Base-by-base conservation (phyloP, 805 yeast genomes). In the Peterozyma xylosa region DNA sequence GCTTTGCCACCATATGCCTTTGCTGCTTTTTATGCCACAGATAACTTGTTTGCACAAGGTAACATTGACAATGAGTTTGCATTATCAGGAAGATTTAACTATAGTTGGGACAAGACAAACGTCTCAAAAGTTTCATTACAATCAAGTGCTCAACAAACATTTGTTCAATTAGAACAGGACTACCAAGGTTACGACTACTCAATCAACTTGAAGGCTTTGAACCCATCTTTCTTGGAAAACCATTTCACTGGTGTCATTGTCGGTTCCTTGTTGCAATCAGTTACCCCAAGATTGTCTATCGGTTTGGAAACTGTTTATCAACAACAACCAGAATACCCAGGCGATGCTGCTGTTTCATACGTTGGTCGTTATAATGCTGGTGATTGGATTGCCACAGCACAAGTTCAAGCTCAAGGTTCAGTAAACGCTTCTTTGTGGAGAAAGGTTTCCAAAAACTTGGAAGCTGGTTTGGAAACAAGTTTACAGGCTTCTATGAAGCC, bases 101-200 rank as follows among this genome's bases (percentile, higher is more conserved):
- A 86, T 67, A 88, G 90, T 53, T 89, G 96, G 96, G 78, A 79
- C 63, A 78, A 80, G 62, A 73, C 73, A 58, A 79, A 82, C 64
- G 70, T 83, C 57, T 77, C 96, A 48, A 90, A 89, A 69, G 78
- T 86, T 49, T 87, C 95, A 57, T 72, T 89, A 63, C 98, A 91
- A 72, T 86, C 95, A 54, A 72, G 81, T 50, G 86, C 83, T 52
- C 96, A 90, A 70, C 96, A 93, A 52, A 73, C 93, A 46, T 88
- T 91, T 95, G 75, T 86, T 50, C 98, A 93, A 71, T 73, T 91
- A 55, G 99, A 93, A 74, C 97, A 93, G 64, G 99, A 93, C 66
- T 83, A 79, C 70, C 91, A 85, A 67, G 96, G 91, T 48, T 66
- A 75, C 45, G 99, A 93, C 64, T 89, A 80, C 62, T 82, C 96